Base-by-base conservation (phyloP, 2,329 filamentous ascomycete species). In the Ophioceras dolichostomum region DNA sequence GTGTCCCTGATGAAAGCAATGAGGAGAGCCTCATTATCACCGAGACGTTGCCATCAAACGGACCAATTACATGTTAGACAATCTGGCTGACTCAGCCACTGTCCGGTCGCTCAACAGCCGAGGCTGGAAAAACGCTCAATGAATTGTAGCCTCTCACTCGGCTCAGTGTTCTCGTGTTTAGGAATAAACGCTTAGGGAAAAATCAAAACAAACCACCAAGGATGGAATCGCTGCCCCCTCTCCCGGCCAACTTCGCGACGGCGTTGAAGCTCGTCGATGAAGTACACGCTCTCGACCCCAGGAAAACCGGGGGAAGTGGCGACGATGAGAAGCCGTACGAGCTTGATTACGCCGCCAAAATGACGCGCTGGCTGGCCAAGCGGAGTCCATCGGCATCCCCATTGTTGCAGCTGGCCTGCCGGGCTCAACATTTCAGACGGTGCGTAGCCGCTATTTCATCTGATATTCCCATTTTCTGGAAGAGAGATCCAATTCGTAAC, bases 361-460 rank as follows among this genome's bases (percentile, higher is more conserved):
- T 88, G 80, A 85, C 80, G 36, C 60, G 64, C 22, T 91, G 83
- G 68, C 76, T 94, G 22, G 53, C 64, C 8, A 59, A 68, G 13
- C 73, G 77, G 43, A 59, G 60, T 8, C 76, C 83, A 0, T 47
- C 64, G 20, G 77, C 84, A 2, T 76, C 79, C 2, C 76, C 79
- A 2, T 59, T 73, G 18, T 66, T 94, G 38, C 75, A 75, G 43
- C 67, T 91, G 33, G 86, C 86, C 14, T 81, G 87, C 46, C 78
- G 84, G 45, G 85, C 84, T 10, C 86, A 93, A 56, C 86, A 94
- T 57, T 83, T 93, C 49, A 73, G 79, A 37, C 77, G 83, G 59
- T 70, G 45, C 34, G 51, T n/a, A n/a, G n/a, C n/a, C n/a, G n/a
- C n/a, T n/a, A n/a, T n/a, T n/a, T n/a, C n/a, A n/a, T n/a, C n/a